Evolutionary conservation across 345 rosid genomes (phyloP).

Genomic region (Gossypium herbaceum): DNA sequence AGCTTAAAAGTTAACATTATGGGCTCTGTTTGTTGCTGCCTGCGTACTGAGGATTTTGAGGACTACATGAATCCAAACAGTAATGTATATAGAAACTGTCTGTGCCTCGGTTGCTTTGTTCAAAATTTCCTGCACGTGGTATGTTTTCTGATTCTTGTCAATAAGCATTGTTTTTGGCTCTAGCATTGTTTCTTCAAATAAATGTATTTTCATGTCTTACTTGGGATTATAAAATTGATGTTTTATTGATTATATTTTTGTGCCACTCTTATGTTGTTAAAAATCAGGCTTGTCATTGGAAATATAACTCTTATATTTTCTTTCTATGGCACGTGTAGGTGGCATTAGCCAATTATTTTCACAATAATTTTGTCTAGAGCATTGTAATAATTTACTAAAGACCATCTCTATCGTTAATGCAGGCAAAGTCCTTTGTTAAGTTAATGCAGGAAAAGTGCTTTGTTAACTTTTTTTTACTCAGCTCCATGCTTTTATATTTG

Average conservation of each 20-base stretch:
- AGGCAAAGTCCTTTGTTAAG: background rate
- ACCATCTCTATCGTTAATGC: background rate
- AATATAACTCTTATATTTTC: background rate
- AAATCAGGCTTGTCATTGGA: background rate
- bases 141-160: conserved; percentile 22
- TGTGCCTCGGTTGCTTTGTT: conserved; percentile 70
- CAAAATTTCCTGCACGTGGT: conserved; percentile 73
- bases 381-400: background rate
- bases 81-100: conserved; percentile 73
- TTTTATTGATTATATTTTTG: background rate
- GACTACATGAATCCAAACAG: conserved; percentile 73
- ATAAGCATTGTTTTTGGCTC: background rate
- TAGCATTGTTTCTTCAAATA: background rate
- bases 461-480: background rate
- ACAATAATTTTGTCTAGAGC: background rate
- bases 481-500: background rate
- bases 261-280: conserved; percentile 5
- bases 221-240: background rate
- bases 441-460: background rate
- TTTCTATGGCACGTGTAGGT: background rate
- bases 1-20: conserved; percentile 39
- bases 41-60: conserved; percentile 59
- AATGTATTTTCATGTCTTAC: background rate
- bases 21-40: conserved; percentile 91
- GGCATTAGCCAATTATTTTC: background rate